Evolutionary conservation across 2,329 filamentous ascomycete species (phyloP).

Genomic region (Pseudocercospora fijiensis): DNA sequence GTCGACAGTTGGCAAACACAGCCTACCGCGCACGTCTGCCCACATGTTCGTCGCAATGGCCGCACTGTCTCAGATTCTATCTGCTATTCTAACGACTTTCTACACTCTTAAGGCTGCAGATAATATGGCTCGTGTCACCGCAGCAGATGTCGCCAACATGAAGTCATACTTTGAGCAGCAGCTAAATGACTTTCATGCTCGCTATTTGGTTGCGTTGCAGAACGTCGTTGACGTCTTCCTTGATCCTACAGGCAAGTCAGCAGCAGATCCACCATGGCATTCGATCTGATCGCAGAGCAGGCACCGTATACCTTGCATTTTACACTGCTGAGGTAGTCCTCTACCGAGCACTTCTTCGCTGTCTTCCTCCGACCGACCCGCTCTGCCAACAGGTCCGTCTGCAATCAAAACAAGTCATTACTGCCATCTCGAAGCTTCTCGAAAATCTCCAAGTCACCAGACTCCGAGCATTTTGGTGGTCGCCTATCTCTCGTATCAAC

Average conservation of each 20-base stretch:
- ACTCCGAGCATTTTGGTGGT: conserved; percentile 30
- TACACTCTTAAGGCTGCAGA: conserved; percentile 25
- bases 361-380: conserved; percentile 12
- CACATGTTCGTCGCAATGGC: conserved; percentile 29
- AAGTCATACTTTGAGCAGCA: conserved; percentile 24
- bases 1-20: conserved; percentile 20
- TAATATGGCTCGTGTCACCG: conserved; percentile 10
- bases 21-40: conserved; percentile 20
- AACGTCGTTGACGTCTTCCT: conserved; percentile 21
- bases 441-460: conserved; percentile 28
- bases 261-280: background rate
- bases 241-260: conserved; percentile 24
- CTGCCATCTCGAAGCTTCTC: conserved; percentile 22
- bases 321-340: conserved; percentile 25
- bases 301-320: conserved; percentile 25
- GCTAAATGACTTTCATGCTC: conserved; percentile 20
- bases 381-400: conserved; percentile 15
- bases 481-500: conserved; percentile 27
- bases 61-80: conserved; percentile 27
- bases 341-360: conserved; percentile 25
- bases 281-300: conserved; percentile 1
- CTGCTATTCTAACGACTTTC: conserved; percentile 23
- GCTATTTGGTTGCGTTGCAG: conserved; percentile 17
- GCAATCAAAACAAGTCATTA: conserved; percentile 20
- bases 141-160: conserved; percentile 15